These are phyloP conservation scores for Vaccinium macrocarpon DNA, from an alignment of 148 eudicot genomes.

Conservation along the genomic window DNA sequence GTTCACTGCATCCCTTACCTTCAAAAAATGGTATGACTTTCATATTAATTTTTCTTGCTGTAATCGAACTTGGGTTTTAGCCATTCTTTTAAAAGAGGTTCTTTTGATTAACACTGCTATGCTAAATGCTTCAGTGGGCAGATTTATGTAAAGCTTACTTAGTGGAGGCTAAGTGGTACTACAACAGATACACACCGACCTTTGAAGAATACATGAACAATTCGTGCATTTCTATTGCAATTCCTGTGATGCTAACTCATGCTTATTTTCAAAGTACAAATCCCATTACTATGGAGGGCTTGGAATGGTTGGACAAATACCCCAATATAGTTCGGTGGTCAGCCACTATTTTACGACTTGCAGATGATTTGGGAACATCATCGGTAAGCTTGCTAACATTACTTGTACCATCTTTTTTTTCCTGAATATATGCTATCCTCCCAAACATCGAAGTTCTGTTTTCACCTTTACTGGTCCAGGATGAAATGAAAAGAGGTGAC, in stretches of 20 bases:
- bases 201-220: slow-evolving; percentile 27
- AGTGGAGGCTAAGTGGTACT: slow-evolving; percentile 34
- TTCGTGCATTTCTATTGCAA: neutral
- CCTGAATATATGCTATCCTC: no score
- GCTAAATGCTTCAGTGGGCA: slow-evolving; percentile 22
- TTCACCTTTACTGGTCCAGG: slow-evolving; percentile 8
- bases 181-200: slow-evolving; percentile 27
- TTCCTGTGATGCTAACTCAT: slow-evolving; percentile 9
- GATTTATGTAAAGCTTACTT: slow-evolving; percentile 26
- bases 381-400: slow-evolving; percentile 11
- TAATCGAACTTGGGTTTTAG: neutral
- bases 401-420: neutral
- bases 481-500: slow-evolving; percentile 31
- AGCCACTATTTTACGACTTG: slow-evolving; percentile 23
- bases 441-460: neutral
- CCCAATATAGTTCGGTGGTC: slow-evolving; percentile 19
- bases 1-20: slow-evolving; percentile 2
- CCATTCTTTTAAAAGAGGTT: neutral
- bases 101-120: neutral
- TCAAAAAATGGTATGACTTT: slow-evolving; percentile 5
- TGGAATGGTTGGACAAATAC: slow-evolving; percentile 8
- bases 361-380: slow-evolving; percentile 38
- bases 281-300: slow-evolving; percentile 11
- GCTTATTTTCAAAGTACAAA: slow-evolving; percentile 9
- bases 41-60: no score